Evolutionary conservation across 1,284 basidiomycete genomes (phyloP), one percentile per base, ranked within the genome.

Genomic region (Puccinia horiana): DNA sequence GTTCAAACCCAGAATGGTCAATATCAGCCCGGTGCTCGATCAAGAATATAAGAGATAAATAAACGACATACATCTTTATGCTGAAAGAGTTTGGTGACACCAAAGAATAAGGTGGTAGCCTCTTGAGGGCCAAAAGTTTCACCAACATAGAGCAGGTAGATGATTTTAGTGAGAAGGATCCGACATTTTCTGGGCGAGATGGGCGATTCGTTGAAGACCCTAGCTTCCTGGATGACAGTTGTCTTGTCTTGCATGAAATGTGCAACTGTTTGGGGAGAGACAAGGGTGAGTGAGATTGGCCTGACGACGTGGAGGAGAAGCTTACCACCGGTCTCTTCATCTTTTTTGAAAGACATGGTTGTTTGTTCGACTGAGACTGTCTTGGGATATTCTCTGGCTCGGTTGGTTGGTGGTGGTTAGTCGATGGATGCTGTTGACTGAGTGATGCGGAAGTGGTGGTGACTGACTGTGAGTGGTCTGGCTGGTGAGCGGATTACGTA

Each of bases 131-230:
- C 92, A 88, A 99, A 96, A 0, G 91, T 94, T 89, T 99, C 96
- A 83, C 97, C 97, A 84, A 94, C 92, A 88, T 98, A 98, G 83
- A 99, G 90, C 82, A 99, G 90, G 88, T 98, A 98, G 79, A 98
- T 93, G 86, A 99, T 95, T 87, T 97, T 92, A 72, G 96, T 99
- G 85, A 99, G 91, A 82, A 99, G 91, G 67, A 96, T 93, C 86
- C 96, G 92, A 88, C 96, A 99, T 90, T 96, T 97, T 86, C 96
- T 91, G 18, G 88, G 87, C 54, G 85, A 87, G 88, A 99, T 96
- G 84, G 96, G 96, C 23, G 95, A 96, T 88, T 99, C 96, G 89
- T 99, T 99, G 91, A 99, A 99, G 84, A 96, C 94, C 84, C 97
- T 92, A 83, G 97, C 96, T 88, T 99, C 97, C 88, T 99, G 97